Conservation (phyloP, 2,329 filamentous ascomycete genomes). For the Aspergillus arachidicola region DNA sequence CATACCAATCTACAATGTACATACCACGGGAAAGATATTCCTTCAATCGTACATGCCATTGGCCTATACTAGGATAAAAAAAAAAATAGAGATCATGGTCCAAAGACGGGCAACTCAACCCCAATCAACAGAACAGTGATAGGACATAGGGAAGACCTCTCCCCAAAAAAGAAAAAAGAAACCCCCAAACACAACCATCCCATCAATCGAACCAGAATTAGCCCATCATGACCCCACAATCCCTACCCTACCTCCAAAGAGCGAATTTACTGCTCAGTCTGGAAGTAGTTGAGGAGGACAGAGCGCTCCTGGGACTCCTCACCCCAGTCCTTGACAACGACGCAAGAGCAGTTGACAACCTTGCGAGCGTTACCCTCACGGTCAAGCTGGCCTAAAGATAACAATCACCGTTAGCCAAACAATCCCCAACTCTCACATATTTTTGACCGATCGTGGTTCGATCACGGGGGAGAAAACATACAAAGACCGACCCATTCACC, state of each 20-base stretch:
- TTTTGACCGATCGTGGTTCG: background rate
- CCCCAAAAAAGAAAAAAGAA: background rate
- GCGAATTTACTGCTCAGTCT: constrained; percentile 66
- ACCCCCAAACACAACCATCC: background rate
- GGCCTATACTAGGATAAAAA: background rate
- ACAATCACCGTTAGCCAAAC: constrained; percentile 15
- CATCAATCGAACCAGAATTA: background rate
- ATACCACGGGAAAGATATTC: background rate
- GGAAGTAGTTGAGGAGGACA: constrained; percentile 99
- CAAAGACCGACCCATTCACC: constrained; percentile 99
- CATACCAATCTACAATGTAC: background rate
- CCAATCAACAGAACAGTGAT: background rate
- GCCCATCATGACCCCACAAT: constrained; percentile 1
- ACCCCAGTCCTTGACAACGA: constrained; percentile 99
- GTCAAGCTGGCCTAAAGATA: constrained; percentile 83
- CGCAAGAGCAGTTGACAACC: constrained; percentile 99
- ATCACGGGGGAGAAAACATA: constrained; percentile 59
- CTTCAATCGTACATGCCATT: constrained; percentile 1
- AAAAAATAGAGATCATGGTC: constrained; percentile 1
- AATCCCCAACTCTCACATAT: background rate
- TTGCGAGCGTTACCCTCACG: constrained; percentile 99
- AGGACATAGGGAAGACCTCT: background rate
- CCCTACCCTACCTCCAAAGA: background rate
- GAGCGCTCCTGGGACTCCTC: constrained; percentile 99
- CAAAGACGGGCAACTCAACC: background rate